A percentile compares a stretch with the other conserved stretches of the same genome.
Evolutionary conservation across 1,284 basidiomycete genomes (phyloP).

Genomic region (Xanthoconium separans): DNA sequence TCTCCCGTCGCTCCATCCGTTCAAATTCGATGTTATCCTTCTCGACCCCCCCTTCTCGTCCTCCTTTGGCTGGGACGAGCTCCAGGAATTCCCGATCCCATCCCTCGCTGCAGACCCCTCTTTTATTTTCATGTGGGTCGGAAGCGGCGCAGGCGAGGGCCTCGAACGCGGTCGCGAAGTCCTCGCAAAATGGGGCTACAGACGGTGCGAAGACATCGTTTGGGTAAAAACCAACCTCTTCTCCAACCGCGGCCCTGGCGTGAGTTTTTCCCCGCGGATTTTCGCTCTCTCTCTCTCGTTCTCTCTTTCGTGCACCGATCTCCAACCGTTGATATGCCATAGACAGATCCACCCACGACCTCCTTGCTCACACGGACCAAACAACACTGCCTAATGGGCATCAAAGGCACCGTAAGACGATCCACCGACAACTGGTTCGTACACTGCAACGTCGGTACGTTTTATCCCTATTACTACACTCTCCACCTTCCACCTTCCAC

Average conservation of each 20-base stretch:
- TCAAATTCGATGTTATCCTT: conserved; percentile 91
- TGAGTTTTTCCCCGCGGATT: conserved; percentile 35
- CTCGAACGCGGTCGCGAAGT: conserved; percentile 91
- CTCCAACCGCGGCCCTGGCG: conserved; percentile 71
- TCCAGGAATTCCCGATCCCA: conserved; percentile 82
- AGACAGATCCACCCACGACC: conserved; percentile 82
- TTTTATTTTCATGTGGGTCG: conserved; percentile 97
- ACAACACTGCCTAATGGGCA: conserved; percentile 98
- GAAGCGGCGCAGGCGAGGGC: conserved; percentile 86
- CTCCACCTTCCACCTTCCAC: background rate
- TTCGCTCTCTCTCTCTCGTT: background rate
- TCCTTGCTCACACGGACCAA: conserved; percentile 86
- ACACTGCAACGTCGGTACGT: conserved; percentile 90
- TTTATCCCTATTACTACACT: background rate
- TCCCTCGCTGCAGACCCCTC: conserved; percentile 86
- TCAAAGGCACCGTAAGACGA: conserved; percentile 92
- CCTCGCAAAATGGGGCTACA: conserved; percentile 92
- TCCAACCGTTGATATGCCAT: conserved; percentile 8
- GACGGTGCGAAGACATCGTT: conserved; percentile 94
- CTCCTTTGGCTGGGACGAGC: conserved; percentile 81
- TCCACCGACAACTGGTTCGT: conserved; percentile 95
- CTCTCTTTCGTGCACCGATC: conserved; percentile 3
- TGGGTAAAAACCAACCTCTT: conserved; percentile 92
- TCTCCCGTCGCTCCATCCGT: conserved; percentile 53
- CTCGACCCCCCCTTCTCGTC: conserved; percentile 88